Base-by-base conservation (phyloP, 768 basidiomycete genomes). In the Suillus luteus region DNA sequence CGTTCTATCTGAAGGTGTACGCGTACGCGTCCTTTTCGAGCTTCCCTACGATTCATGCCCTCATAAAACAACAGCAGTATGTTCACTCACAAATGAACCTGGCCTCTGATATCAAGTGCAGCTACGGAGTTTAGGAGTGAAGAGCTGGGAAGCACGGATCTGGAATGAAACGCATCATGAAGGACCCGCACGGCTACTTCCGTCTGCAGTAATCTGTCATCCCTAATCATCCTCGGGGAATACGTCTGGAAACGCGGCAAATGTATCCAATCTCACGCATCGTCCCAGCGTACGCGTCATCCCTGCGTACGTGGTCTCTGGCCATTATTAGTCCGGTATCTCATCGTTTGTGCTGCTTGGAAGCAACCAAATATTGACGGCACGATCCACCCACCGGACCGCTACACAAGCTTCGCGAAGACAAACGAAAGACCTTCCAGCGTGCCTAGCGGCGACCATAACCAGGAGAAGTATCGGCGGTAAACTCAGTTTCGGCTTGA, bases 401-500 rank as follows among this genome's bases (percentile, higher is more conserved):
- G 87, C 75, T 96, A 93, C 35, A 92, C 87, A 37, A 98, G 81
- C 70, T 93, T 88, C 46, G 43, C 11, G 72, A 99, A 87, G 15
- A 96, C 81, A 14, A 90, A 82, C 3, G 86, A 78, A 66, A 99
- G 90, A 31, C 76, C 73, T 7, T 81, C 79, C 2, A 86, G 69
- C 70, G 59, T 87, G 83, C 48, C 81, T 62, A 94, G 82, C 35
- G 4, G 92, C 77, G 12, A 97, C 85, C 38, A 85, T 84, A 0
- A 91, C 93, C 27, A 99, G 84, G 0, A 96, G 96, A 83, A 51
- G 27, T 5, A 10, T 81, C 92, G 3, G 95, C 95, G 1, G 91
- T 86, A 12, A 96, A 92, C 76, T 99, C 96, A 0, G 88, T 91
- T 78, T 97, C 95, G 22, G 95, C 95, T 78, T 98, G 96, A 44